Base-by-base conservation (phyloP, 1,284 basidiomycete genomes). In the Ceratobasidium sp. region DNA sequence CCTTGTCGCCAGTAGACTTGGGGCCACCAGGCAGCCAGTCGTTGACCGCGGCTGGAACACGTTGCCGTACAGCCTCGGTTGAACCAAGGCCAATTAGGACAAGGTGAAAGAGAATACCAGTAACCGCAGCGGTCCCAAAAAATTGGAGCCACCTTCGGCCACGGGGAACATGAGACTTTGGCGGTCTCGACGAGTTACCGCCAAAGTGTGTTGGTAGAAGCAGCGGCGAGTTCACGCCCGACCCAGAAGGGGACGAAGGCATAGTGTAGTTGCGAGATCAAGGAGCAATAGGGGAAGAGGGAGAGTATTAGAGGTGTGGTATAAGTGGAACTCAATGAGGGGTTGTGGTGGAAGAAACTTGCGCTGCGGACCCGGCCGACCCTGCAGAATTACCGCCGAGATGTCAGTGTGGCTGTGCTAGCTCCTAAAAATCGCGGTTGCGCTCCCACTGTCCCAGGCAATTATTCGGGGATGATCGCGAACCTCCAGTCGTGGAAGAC, bases 91-190 rank as follows among this genome's bases (percentile, higher is more conserved):
- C 77, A 40, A 81, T 53, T 40, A 81, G 70, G 12, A 81, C 53
- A 26, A 81, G 79, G 56, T 81, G 80, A 39, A 81, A 77, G 61
- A 80, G 18, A 56, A 81, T 67, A 49, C 80, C 80, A 60, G 79
- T 77, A 39, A 66, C 33, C 6, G 60, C 58, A 18, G 80, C 80
- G n/a, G 77, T 78, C n/a, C 77, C 77, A 58, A 78, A 78, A 70
- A 81, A 81, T 40, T 77, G 75, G 10, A 77, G 64, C 75, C 64
- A 77, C 23, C 75, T 49, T n/a, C 75, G 63, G 4, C 58, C 64
- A 33, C 75, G 75, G 15, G 75, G 64, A 26, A 60, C 26, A 55
- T 77, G 75, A 6, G 75, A 77, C 39, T 77, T 77, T 33, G 64
- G 73, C 7, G 73, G 75, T 28, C 63, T 40, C 20, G 72, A 53